Base-by-base conservation (phyloP, 2,329 filamentous ascomycete genomes). In the Neurospora sp. region DNA sequence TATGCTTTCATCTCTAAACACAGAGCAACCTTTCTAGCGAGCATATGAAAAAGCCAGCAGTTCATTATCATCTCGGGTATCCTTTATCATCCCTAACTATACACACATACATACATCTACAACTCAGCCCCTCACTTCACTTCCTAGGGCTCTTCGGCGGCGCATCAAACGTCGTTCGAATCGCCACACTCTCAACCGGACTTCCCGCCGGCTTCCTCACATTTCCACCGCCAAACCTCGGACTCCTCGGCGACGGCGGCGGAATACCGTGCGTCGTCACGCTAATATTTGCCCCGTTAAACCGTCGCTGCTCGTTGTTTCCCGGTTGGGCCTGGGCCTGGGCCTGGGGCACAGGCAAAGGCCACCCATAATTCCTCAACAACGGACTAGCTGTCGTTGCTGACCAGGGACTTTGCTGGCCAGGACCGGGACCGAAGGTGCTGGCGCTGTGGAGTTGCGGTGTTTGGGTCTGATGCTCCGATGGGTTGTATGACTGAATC, bases 101-200 rank as follows among this genome's bases (percentile, higher is more conserved):
- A 33, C 28, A 67, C 41, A 33, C 65, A 69, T 17, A 68, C 46
- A 67, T 15, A 17, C 19, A 23, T 23, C n/a, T 6, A 46, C 10
- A 23, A 23, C n/a, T 3, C 46, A 15, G 3, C 19, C 46, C 11
- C 19, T 62, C 28, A 28, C 28, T 6, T 33, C 28, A 62, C 52
- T 62, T 62, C 15, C 52, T 33, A 62, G 52, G 52, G 36, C 72
- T 72, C 71, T 73, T 76, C 4, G 72, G 73, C 37, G 75, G 75
- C 41, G 81, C 79, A 39, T 79, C 78, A 73, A 84, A 84, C 2
- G 77, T 77, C 8, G 77, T 79, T 74, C 79, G 78, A 19, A 83
- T 79, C 69, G 74, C 78, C 23, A 75, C 76, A 6, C 70, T 74
- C 75, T 82, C 80, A 0, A 79, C 77, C 0, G 81, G 81, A 71